Percentiles rank a stretch among this genome's conserved stretches.
Conservation (phyloP, 108 stramenopile species). For the Nannochloropsis gaditana region DNA sequence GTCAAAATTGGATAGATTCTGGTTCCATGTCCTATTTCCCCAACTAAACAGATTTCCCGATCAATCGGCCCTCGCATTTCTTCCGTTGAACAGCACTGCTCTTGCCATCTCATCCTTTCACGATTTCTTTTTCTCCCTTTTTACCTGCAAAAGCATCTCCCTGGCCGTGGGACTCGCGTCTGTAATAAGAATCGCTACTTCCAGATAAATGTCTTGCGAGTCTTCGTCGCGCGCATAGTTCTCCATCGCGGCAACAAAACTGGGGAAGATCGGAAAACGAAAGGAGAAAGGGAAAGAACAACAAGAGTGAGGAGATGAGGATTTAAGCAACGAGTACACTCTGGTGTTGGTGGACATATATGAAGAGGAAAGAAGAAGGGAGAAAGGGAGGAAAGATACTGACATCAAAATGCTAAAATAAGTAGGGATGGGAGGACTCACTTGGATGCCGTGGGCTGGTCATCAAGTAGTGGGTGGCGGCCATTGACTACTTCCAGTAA, state of each 20-base stretch:
- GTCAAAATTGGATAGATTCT: background rate
- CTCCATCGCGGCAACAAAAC: background rate
- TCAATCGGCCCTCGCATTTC: too few species aligned
- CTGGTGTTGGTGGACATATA: too few species aligned
- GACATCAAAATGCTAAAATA: background rate
- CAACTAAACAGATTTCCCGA: too few species aligned
- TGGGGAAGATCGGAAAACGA: background rate
- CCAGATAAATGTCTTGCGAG: background rate
- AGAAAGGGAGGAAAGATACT: background rate
- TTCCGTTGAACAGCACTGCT: too few species aligned
- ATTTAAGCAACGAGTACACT: background rate
- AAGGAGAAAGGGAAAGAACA: background rate
- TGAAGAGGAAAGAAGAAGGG: background rate
- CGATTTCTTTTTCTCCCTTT: too few species aligned
- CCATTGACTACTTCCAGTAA: background rate
- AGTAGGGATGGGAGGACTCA: background rate
- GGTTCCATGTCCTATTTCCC: too few species aligned
- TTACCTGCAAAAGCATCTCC: background rate
- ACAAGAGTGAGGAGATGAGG: background rate
- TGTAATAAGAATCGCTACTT: background rate
- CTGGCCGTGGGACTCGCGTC: background rate
- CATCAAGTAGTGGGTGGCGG: background rate
- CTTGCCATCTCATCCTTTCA: too few species aligned
- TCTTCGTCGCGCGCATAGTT: background rate
- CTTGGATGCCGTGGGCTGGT: background rate